Percentiles rank a stretch among this genome's conserved stretches.
Conservation (phyloP, 768 basidiomycete genomes). For the Brasilioporus rufonigricans region DNA sequence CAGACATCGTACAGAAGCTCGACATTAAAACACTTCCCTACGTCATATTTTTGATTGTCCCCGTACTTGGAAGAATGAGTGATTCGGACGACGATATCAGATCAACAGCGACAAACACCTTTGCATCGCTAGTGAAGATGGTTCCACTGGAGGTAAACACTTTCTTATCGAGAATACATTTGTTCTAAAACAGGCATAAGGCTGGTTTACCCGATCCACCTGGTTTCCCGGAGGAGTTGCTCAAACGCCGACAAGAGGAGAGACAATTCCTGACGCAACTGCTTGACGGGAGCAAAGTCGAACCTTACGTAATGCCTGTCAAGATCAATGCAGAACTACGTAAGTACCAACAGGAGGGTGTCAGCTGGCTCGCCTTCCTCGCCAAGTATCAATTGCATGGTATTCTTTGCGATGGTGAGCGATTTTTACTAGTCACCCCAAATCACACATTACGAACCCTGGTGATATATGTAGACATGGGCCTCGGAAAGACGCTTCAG, state of each 20-base stretch:
- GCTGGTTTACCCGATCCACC: slow-evolving; percentile 96
- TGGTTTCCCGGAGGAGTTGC: slow-evolving; percentile 83
- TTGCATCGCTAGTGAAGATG: slow-evolving; percentile 97
- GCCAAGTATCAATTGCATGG: slow-evolving; percentile 98
- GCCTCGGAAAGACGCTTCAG: slow-evolving; percentile 95
- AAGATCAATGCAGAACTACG: slow-evolving; percentile 90
- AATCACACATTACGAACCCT: background rate
- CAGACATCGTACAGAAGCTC: slow-evolving; percentile 88
- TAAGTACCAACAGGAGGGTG: slow-evolving; percentile 97
- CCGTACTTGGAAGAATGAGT: slow-evolving; percentile 96
- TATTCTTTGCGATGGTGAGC: slow-evolving; percentile 90
- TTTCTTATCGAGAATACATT: background rate
- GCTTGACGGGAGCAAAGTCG: slow-evolving; percentile 92
- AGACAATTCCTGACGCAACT: slow-evolving; percentile 91
- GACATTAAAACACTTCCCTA: slow-evolving; percentile 96
- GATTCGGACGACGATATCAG: slow-evolving; percentile 90
- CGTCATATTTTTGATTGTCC: slow-evolving; percentile 94
- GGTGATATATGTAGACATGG: slow-evolving; percentile 73
- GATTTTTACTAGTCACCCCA: slow-evolving; percentile 14
- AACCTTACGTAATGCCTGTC: slow-evolving; percentile 83
- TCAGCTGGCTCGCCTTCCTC: slow-evolving; percentile 98
- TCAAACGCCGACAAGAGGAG: slow-evolving; percentile 83
- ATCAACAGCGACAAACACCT: slow-evolving; percentile 93
- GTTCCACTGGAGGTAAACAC: slow-evolving; percentile 85
- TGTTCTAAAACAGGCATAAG: slow-evolving; percentile 36